Percentiles rank a stretch among this genome's conserved stretches.
phyloP scores from a whole-genome alignment of 495 filamentous ascomycete genomes.

The Jackrogersella multiformis region DNA sequence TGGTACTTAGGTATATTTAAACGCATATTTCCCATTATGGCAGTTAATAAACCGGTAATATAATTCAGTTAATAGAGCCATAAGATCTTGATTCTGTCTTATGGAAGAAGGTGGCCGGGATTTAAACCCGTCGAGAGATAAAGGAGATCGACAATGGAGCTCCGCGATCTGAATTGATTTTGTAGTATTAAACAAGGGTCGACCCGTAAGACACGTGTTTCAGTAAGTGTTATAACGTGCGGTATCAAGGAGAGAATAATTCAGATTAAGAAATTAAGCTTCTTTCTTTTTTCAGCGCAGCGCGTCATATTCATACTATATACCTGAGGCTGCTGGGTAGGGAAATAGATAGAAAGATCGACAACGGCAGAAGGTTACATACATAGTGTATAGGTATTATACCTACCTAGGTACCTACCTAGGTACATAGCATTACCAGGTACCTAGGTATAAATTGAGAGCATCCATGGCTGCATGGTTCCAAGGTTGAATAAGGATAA shows the following conservation, averaged over 20 bases:
- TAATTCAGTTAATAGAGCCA: background rate
- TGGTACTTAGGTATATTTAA: too few species aligned
- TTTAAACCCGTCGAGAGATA: background rate
- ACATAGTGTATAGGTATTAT: too few species aligned
- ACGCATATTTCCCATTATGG: too few species aligned
- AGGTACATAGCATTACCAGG: too few species aligned
- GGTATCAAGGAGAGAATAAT: background rate
- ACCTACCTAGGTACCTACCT: too few species aligned
- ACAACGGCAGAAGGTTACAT: background rate
- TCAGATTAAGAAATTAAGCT: background rate
- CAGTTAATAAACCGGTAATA: too few species aligned
- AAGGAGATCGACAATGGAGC: background rate
- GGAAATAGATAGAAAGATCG: conserved; percentile 9
- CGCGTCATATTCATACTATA: background rate
- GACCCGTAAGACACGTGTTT: conserved; percentile 12
- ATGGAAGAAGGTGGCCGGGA: background rate
- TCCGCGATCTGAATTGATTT: background rate
- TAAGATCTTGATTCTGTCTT: background rate
- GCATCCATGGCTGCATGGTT: background rate
- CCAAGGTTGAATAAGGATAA: too few species aligned
- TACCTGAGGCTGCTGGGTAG: too few species aligned
- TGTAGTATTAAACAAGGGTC: background rate
- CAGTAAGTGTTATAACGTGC: conserved; percentile 2
- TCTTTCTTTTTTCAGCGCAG: background rate
- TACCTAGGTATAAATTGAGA: too few species aligned